These are phyloP conservation scores for Phytophthora ramorum DNA, from an alignment of 352 stramenopile species.

Conservation along the genomic window DNA sequence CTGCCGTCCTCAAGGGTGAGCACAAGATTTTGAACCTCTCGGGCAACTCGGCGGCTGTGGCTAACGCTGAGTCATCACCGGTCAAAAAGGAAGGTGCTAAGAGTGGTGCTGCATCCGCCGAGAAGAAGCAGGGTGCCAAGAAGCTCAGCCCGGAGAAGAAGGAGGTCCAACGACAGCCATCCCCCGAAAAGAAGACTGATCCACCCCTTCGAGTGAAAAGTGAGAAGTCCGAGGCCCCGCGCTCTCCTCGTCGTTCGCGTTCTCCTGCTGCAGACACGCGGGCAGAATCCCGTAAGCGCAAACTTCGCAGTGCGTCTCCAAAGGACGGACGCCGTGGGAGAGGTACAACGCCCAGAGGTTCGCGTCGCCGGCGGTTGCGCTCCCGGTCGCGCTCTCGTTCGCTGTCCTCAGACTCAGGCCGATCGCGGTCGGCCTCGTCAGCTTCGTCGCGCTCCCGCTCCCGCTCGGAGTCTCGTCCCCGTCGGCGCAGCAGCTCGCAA, in stretches of 20 bases:
- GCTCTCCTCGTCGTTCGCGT: conserved; percentile 13
- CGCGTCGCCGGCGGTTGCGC: conserved; percentile 31
- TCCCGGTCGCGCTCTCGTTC: conserved; percentile 35
- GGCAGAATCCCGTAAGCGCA: conserved; percentile 27
- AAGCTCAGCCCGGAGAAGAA: conserved; percentile 6
- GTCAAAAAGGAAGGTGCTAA: conserved; percentile 10
- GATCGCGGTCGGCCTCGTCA: conserved; percentile 35
- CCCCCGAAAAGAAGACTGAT: conserved; percentile 4
- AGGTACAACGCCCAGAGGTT: conserved; percentile 25
- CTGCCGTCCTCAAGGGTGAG: conserved; percentile 39
- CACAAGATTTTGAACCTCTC: conserved; percentile 42
- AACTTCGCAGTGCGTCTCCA: conserved; percentile 28
- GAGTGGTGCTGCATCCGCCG: background rate
- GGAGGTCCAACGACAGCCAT: conserved; percentile 12
- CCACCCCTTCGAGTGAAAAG: conserved; percentile 22
- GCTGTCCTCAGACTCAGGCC: conserved; percentile 14
- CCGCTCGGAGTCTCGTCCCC: conserved; percentile 30
- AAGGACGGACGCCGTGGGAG: conserved; percentile 25
- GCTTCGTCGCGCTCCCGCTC: conserved; percentile 41
- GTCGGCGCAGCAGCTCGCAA: conserved; percentile 32
- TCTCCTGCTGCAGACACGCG: conserved; percentile 9
- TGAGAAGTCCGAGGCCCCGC: conserved; percentile 1
- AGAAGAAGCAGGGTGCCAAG: conserved; percentile 2
- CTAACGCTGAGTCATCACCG: conserved; percentile 8
- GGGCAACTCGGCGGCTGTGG: conserved; percentile 23